Evolutionary conservation across 495 filamentous ascomycete genomes (phyloP).

Genomic region (Talaromyces adpressus): DNA sequence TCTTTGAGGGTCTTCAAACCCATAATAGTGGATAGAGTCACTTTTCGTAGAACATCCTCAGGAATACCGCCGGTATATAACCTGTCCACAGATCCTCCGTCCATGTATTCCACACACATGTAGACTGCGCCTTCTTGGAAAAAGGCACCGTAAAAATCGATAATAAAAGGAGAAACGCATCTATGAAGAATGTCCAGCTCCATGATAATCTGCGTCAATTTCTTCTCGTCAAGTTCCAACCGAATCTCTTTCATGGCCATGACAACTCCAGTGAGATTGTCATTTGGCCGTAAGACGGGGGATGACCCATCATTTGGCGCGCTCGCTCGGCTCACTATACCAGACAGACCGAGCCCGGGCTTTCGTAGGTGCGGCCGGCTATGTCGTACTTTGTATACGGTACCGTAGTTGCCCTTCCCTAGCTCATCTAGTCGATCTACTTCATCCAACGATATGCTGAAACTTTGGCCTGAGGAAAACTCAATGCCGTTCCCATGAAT

Average conservation of each 20-base stretch:
- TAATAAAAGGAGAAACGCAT: conserved; percentile 89
- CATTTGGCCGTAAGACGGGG: conserved; percentile 17
- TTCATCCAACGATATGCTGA: conserved; percentile 93
- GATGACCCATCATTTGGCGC: conserved; percentile 20
- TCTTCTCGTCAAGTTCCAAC: conserved; percentile 92
- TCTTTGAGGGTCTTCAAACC: conserved; percentile 92
- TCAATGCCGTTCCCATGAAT: conserved; percentile 84
- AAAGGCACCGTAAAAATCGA: conserved; percentile 98
- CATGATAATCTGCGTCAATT: conserved; percentile 97
- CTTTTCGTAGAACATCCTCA: conserved; percentile 82
- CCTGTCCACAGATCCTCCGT: conserved; percentile 97
- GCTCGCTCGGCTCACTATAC: conserved; percentile 43
- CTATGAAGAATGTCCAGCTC: conserved; percentile 95
- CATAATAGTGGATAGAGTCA: conserved; percentile 83
- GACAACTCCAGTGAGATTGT: conserved; percentile 57
- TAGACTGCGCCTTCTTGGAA: conserved; percentile 99
- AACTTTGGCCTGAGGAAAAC: conserved; percentile 82
- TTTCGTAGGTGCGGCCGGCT: conserved; percentile 69
- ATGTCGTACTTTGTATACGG: conserved; percentile 93
- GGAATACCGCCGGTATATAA: conserved; percentile 90
- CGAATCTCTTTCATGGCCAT: conserved; percentile 99
- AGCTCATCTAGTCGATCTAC: conserved; percentile 92
- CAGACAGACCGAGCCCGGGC: conserved; percentile 68
- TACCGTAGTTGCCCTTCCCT: conserved; percentile 97
- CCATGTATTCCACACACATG: conserved; percentile 99